Evolutionary conservation across 352 stramenopile genomes (phyloP), one percentile per base, ranked within the genome.

Genomic region (Pythium volutum): DNA sequence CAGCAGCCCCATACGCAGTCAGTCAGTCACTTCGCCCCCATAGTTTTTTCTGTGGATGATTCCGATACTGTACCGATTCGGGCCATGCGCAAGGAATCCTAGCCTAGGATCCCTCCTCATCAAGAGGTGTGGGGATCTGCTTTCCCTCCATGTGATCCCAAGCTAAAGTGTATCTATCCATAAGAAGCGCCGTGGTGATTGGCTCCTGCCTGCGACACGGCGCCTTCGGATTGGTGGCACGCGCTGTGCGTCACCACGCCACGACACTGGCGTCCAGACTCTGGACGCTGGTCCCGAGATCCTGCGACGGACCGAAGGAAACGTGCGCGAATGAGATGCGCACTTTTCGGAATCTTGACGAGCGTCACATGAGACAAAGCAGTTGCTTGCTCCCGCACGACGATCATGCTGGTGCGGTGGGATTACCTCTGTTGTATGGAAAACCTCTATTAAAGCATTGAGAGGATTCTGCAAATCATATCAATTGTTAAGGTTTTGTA

Each of bases 321-420:
- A 25, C 27, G 15, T 41, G 29, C 47, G 49, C 49, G 49, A 31
- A 56, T 56, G 50, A 20, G 50, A 56, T 46, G 50, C 33, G 34
- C 26, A 47, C 50, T 1, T 33, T 8, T 22, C 43, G 23, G 43
- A 51, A 51, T 15, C 45, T 20, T 27, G 23, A 18, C 2, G 3
- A 31, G 43, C 43, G 43, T 27, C 43, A 18, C 50, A 56, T 56
- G 50, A 56, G 50, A 56, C 50, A 56, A 56, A 56, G 33, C 50
- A 56, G 33, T n/a, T 55, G 48, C 27, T 36, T n/a, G n/a, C 31
- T 36, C 31, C 31, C n/a, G n/a, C n/a, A n/a, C n/a, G n/a, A 6
- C 25, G 23, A 22, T 27, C 2, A 18, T 41, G 27, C 29, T 54
- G 47, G 47, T 54, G 47, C 47, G n/a, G 18, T 26, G 2, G n/a